Base-by-base conservation (phyloP, 306 rosid genomes). In the Vigna angularis region DNA sequence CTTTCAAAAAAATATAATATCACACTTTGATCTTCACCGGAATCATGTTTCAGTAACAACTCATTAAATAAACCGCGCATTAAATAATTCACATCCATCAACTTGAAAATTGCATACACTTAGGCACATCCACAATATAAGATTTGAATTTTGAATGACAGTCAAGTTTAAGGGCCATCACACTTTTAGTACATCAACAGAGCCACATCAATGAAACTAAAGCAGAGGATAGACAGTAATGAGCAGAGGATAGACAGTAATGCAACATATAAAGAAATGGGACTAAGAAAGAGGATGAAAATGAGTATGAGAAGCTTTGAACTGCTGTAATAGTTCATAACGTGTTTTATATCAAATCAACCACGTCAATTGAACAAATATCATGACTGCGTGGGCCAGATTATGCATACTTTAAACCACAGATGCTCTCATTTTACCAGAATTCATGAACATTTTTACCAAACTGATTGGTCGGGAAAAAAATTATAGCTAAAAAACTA, bases 361-460 rank as follows among this genome's bases (percentile, higher is more conserved):
- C 18, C 24, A 48, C 13, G 32, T 30, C 48, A 58, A 61, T 9
- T 15, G 55, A 59, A 20, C 72, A 61, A 61, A 61, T 45, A 18
- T 32, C 24, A 63, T 0, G 61, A 58, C 12, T 0, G 42, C 13
- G 26, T 8, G 61, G 4, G 66, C 36, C 38, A 52, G 56, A 40
- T 74, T 24, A 81, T 38, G 6, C 69, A 22, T n/a, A 40, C 24
- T 13, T 74, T 74, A n/a, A 2, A 64, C 57, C 48, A 38, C 7
- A 10, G 6, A 47, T 73, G 34, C 40, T 70, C 53, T 34, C 17
- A 14, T 14, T 24, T 51, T 3, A 52, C 48, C 8, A 40, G 51
- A 52, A 70, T 26, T 70, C 36, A 69, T 11, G 48, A 1, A 38
- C 9, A 50, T 15, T 11, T 59, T 66, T 3, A 45, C 28, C 72